phyloP scores from a whole-genome alignment of 352 stramenopile genomes.

The Phytophthora rubi region DNA sequence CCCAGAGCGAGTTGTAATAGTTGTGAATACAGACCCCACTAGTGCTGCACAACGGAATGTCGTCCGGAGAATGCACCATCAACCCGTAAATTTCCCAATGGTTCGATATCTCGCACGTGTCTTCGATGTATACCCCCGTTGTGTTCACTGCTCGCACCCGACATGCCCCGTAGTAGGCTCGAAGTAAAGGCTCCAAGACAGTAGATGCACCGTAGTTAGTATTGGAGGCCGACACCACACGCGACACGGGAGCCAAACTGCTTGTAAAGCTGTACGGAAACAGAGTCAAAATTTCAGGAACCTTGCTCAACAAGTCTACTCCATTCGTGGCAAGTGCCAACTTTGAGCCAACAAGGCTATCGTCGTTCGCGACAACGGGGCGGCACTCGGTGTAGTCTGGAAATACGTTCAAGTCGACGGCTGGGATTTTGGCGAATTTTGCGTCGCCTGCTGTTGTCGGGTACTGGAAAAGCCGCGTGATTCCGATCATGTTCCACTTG shows the following conservation, averaged over 20 bases:
- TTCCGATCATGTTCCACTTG: not conserved
- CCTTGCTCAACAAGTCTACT: not conserved
- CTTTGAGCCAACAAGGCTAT: not conserved
- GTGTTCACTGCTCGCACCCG: not conserved
- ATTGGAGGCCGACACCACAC: not conserved
- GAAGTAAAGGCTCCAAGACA: not conserved
- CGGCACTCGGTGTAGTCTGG: constrained; percentile 1
- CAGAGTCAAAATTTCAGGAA: not conserved
- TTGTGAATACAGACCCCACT: not conserved
- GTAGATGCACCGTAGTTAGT: not conserved
- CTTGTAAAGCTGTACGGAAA: constrained; percentile 1
- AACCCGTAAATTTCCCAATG: not conserved
- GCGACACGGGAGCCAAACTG: not conserved
- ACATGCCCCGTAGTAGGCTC: constrained; percentile 1
- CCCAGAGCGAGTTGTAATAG: constrained; percentile 1
- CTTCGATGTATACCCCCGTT: not conserved
- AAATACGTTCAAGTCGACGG: constrained; percentile 1
- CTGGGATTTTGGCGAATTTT: not conserved
- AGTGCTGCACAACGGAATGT: not conserved
- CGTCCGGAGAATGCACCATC: not conserved
- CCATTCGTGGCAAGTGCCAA: not conserved
- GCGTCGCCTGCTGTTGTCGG: not conserved
- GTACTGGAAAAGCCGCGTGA: not conserved
- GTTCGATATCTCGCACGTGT: not conserved
- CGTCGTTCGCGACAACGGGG: not conserved